Conservation (phyloP, 352 stramenopile species). For the Pythium aquatile region DNA sequence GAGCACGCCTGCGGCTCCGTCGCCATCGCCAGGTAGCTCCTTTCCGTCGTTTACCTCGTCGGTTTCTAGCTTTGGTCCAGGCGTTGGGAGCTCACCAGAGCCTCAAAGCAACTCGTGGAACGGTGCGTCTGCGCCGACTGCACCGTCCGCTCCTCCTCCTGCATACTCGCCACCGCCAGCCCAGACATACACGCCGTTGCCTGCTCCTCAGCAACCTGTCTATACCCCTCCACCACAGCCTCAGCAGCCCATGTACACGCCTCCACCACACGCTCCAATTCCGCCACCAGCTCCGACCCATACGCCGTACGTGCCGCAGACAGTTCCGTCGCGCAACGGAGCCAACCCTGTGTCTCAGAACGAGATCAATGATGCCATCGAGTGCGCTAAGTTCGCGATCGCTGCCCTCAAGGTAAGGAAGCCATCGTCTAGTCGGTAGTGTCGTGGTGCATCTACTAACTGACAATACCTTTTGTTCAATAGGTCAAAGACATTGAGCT, state of each 20-base stretch:
- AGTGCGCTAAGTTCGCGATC: slow-evolving; percentile 81
- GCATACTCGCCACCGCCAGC: slow-evolving; percentile 7
- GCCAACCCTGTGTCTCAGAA: slow-evolving; percentile 52
- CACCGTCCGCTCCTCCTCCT: slow-evolving; percentile 10
- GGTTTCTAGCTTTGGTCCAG: slow-evolving; percentile 25
- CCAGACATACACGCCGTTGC: slow-evolving; percentile 5
- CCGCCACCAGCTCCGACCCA: slow-evolving; percentile 19
- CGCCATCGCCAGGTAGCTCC: slow-evolving; percentile 13
- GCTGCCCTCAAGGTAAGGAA: slow-evolving; percentile 69
- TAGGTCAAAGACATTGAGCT: slow-evolving; percentile 84
- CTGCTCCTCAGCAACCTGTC: slow-evolving; percentile 12
- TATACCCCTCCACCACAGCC: slow-evolving; percentile 8
- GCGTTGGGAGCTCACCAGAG: background rate
- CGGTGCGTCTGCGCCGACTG: slow-evolving; percentile 13
- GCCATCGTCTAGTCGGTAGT: no score
- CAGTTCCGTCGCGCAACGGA: slow-evolving; percentile 24
- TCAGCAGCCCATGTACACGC: slow-evolving; percentile 13
- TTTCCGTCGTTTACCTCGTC: slow-evolving; percentile 63
- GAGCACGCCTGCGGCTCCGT: background rate
- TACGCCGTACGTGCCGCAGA: slow-evolving; percentile 19
- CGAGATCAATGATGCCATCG: slow-evolving; percentile 81
- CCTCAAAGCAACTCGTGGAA: slow-evolving; percentile 18
- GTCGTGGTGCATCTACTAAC: background rate
- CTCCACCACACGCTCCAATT: slow-evolving; percentile 9
- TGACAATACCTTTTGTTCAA: slow-evolving; percentile 1